Evolutionary conservation across 768 basidiomycete genomes (phyloP), one percentile per base, ranked within the genome.

Genomic region (Thelephora aurantiotincta): DNA sequence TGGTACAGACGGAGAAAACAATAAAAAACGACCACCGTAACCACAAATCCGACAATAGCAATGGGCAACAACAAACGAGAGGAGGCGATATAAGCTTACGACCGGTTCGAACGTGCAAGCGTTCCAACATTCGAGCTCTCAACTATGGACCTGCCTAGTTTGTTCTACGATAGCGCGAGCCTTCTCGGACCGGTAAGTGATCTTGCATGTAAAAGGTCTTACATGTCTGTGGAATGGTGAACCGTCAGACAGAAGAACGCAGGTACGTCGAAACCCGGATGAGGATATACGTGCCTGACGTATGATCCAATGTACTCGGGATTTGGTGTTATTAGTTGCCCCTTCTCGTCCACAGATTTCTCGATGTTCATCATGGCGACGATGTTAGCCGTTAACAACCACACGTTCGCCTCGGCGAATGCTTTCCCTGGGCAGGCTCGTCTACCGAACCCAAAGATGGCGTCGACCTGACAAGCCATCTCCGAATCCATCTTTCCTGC

Each of bases 381-480:
- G 13, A 78, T 60, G 47, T 60, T 64, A 0, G 72, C 67, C 13
- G 66, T 65, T 38, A 70, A 67, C 42, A 68, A 56, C 70, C 69
- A 79, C 23, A 73, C 56, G 46, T 62, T 68, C 4, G 63, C 52
- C 46, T 75, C 71, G 2, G 73, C 77, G 46, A 79, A 68, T 52
- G 74, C 63, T 42, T 71, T 64, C 11, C 78, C 76, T 6, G 77
- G 75, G 52, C 78, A 80, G 47, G 69, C 64, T 48, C 73, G 16
- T 2, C 38, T 16, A 14, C 38, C 38, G 22, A 41, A 41, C 9
- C 38, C 38, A 22, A 41, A 41, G 22, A 41, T 41, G 4, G 38
- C 16, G 12, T 41, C 38, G 38, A 41, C 38, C 38, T 41, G 38
- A 16, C 11, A 11, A 18, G 38, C 38, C 7, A 14, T 2, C 12